phyloP scores from a whole-genome alignment of 225 moss, liverwort and hornwort species.

The Thuidium tamariscinum region DNA sequence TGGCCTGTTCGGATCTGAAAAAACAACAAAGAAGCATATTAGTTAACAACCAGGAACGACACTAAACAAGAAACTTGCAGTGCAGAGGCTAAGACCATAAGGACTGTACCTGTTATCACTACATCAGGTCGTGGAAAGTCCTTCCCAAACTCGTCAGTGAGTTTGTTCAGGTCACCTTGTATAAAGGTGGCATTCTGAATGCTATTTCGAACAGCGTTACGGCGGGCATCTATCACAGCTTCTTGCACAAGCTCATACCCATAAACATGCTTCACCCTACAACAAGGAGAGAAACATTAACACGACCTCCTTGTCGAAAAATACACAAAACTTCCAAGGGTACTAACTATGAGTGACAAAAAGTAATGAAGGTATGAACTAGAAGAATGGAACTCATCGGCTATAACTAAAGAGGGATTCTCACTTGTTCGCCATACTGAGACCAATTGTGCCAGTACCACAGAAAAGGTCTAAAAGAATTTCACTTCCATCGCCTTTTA shows the following conservation, averaged over 20 bases:
- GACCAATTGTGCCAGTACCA: conserved; percentile 97
- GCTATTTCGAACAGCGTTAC: conserved; percentile 74
- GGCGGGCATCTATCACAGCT: conserved; percentile 88
- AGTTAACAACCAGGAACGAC: not conserved
- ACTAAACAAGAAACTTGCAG: not conserved
- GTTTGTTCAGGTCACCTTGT: conserved; percentile 92
- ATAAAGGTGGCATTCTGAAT: conserved; percentile 85
- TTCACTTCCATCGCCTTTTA: conserved; percentile 82
- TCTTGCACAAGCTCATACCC: conserved; percentile 91
- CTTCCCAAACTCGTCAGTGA: conserved; percentile 65
- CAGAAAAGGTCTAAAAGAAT: conserved; percentile 90
- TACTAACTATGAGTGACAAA: not conserved
- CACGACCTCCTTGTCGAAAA: not conserved
- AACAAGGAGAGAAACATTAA: not conserved
- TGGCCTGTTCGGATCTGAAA: conserved; percentile 88
- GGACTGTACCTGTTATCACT: conserved; percentile 65
- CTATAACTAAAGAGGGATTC: not conserved
- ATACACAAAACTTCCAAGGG: not conserved
- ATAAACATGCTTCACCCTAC: conserved; percentile 89
- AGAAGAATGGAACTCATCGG: not conserved
- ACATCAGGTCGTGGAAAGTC: conserved; percentile 73
- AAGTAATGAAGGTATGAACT: not conserved
- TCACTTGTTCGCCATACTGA: conserved; percentile 81
- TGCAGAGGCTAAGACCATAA: not conserved
- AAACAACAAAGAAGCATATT: not conserved